Base-by-base conservation (phyloP, 495 filamentous ascomycete species). In the Neurospora intermedia region DNA sequence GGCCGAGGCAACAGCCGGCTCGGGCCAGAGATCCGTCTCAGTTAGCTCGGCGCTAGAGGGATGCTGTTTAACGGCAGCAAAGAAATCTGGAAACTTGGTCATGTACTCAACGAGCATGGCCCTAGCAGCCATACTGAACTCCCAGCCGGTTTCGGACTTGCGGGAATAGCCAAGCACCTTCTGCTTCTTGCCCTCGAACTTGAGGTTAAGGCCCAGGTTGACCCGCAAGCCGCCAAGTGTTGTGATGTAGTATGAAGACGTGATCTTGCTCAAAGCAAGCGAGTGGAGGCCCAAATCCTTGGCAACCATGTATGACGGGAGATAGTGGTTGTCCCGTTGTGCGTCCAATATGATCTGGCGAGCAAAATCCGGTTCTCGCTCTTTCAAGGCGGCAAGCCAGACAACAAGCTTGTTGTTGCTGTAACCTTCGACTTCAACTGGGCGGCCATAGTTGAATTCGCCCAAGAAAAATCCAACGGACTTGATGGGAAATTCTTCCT, bases 91-190 rank as follows among this genome's bases (percentile, higher is more conserved):
- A 81, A 99, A 99, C 40, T 87, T 91, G 70, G 89, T 89, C 91
- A 98, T 98, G 81, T 98, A 99, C 71, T 94, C 87, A 69, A 86
- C 84, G 8, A 99, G 85, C 73, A 99, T 82, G 6, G 89, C 85
- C 66, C 97, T 85, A 10, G 96, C 93, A 76, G 94, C 93, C 71
- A 88, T 85, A 77, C 93, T 97, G 78, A 96, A 98, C 81, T 98
- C 96, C 96, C 96, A 99, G 10, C 96, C 96, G 16, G 87, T 90
- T 15, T 89, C 85, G 20, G 89, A 89, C 69, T 92, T 92, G 73
- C 94, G 93, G 20, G 95, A 97, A 80, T 98, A 99, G 6, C 96
- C 96, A 18, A 98, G 85, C 6, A 99, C 96, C 81, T 99, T 99
- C 72, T 93, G 88, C 82, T 98, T 96, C 82, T 90, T 93, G 0